Evolutionary conservation across 2,329 filamentous ascomycete genomes (phyloP), one percentile per base, ranked within the genome.

Genomic region (Alternaria burnsii): DNA sequence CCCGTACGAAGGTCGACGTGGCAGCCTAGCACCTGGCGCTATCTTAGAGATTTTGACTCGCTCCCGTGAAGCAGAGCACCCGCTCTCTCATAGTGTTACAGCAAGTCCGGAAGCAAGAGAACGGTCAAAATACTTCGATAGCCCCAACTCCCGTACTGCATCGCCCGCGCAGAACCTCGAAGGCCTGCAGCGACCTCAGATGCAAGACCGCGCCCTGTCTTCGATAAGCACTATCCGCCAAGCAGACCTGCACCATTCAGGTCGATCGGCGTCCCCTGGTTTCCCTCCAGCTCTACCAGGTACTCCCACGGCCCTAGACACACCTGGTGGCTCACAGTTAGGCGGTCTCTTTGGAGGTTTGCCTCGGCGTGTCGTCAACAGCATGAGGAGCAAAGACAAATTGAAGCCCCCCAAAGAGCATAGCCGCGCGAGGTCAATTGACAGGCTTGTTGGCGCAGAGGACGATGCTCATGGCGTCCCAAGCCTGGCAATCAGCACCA

Each of bases 71-170:
- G 79, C 80, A 50, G 90, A 92, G 54, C 91, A 94, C 75, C 91
- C 91, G 20, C 80, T 94, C 42, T 88, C 91, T 18, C 89, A 92
- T 68, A 94, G 91, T 73, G 85, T 91, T 50, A 88, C 87, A 36
- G 90, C 87, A 18, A 91, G 88, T 71, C 91, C 91, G 1, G 87
- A 89, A 48, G 78, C 81, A 14, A 75, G 65, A 43, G 77, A 80
- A 44, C 67, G 71, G 36, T 55, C 66, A 5, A 76, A 66, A 26
- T 80, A 72, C 60, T 79, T 80, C 42, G 65, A 78, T 61, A 71
- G 70, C 14, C 68, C 76, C 38, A 72, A 74, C 59, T 78, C 79
- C 58, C 78, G 78, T 48, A 78, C 79, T 38, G 76, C 79, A 44
- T 79, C 82, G 56, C 79, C 77, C 44, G 72, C 78, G 68, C 71